Evolutionary conservation across 257 asterid species (phyloP), one percentile per base, ranked within the genome.

Genomic region (Ilex aquifolium): DNA sequence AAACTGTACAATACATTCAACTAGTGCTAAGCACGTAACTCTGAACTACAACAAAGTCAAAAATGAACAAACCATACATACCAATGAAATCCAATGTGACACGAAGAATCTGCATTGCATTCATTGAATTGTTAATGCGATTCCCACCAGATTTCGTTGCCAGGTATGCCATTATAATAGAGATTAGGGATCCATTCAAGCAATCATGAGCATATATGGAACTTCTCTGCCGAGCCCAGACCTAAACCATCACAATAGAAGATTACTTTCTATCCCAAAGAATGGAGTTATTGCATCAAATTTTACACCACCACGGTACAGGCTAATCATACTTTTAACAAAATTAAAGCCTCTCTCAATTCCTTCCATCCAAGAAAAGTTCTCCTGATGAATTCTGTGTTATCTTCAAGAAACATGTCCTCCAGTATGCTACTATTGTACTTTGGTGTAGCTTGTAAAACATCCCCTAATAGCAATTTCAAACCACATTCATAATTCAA

Each of bases 361-460:
- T 85, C 95, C 79, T 83, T 85, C 84, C 88, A 65, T 65, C 85
- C 99, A 50, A 52, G 59, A 72, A 93, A 83, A 62, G 79, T 80
- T 64, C 70, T 82, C 65, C 70, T 82, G 40, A 93, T 69, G 76
- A 81, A 74, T 68, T 79, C 85, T 40, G 83, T 83, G 78, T 87
- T 87, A 59, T 85, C 95, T 76, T 90, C 99, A 42, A 90, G 82
- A 74, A 77, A 76, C 95, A 93, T 79, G 84, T 93, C 99, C 88
- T 93, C 97, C 77, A 93, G 65, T 72, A 93, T 93, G 65, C 99
- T 93, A 65, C 75, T 79, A 75, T 90, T 93, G 78, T 93, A 93
- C 74, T 64, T 79, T 7, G 91, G 95, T 39, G 99, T 93, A 64
- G 97, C 85, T 79, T 76, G 79, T 65, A 69, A 60, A 75, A 62